phyloP scores from a whole-genome alignment of 768 basidiomycete genomes.

The Suillus clintonianus region DNA sequence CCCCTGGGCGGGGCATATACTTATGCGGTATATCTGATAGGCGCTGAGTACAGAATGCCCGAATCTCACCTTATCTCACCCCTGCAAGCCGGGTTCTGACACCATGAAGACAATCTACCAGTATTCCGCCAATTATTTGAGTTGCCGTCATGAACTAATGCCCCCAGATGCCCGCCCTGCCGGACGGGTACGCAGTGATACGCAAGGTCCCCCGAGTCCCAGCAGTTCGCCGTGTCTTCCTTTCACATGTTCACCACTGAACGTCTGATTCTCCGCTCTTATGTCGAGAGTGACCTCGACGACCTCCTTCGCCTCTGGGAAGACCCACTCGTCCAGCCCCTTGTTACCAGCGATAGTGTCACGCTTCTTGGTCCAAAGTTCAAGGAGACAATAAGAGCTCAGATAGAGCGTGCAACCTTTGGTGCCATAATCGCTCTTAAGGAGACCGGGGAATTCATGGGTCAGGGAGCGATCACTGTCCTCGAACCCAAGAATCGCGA shows the following conservation, averaged over 20 bases:
- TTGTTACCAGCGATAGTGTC: constrained; percentile 16
- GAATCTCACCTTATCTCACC: background rate
- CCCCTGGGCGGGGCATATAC: background rate
- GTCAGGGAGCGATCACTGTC: constrained; percentile 30
- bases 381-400: constrained; percentile 18
- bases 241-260: constrained; percentile 31
- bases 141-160: background rate
- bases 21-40: background rate
- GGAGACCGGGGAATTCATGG: constrained; percentile 33
- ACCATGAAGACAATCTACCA: background rate
- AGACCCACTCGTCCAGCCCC: constrained; percentile 28
- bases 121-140: background rate
- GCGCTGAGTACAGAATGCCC: background rate
- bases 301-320: constrained; percentile 30
- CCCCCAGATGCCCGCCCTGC: background rate
- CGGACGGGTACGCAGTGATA: background rate
- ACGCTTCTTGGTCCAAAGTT: constrained; percentile 17
- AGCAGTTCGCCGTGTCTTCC: background rate
- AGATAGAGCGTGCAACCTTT: constrained; percentile 29
- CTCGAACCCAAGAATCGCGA: constrained; percentile 29
- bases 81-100: background rate
- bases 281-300: constrained; percentile 32
- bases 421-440: constrained; percentile 28
- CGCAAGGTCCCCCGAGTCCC: background rate
- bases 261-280: constrained; percentile 35